Evolutionary conservation across 75 land plant species (phyloP).

Genomic region (Cupressus sempervirens): DNA sequence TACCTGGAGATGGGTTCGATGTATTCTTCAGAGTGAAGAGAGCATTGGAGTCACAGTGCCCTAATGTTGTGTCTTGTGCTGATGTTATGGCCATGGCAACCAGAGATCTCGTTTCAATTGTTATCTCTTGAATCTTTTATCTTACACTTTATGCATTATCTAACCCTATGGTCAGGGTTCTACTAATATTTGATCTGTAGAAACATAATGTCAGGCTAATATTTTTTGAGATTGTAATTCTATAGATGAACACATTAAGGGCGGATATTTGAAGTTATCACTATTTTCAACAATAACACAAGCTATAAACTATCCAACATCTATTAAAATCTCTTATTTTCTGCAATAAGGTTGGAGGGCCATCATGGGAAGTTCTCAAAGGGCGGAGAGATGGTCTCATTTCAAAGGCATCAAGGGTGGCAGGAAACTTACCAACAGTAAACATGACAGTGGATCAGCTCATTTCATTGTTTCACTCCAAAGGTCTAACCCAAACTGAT

Average conservation of each 20-base stretch:
- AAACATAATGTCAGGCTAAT: background rate
- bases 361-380: constrained; percentile 32
- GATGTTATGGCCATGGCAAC: constrained; percentile 29
- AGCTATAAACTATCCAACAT: background rate
- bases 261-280: background rate
- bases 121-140: background rate
- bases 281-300: background rate
- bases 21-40: constrained; percentile 19
- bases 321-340: background rate
- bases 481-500: constrained; percentile 38
- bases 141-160: background rate
- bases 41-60: constrained; percentile 28
- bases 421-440: constrained; percentile 34
- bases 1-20: constrained; percentile 34
- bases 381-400: constrained; percentile 50
- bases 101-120: constrained; percentile 24
- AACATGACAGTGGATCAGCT: constrained; percentile 27
- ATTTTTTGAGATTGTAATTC: background rate
- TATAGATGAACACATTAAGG: background rate
- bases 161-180: too few species aligned
- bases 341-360: constrained; percentile 33
- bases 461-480: constrained; percentile 18
- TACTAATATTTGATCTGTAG: background rate
- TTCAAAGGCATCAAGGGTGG: constrained; percentile 27
- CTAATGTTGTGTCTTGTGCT: constrained; percentile 29